Conservation (phyloP, 2,329 filamentous ascomycete genomes). For the Neofusicoccum sp. region DNA sequence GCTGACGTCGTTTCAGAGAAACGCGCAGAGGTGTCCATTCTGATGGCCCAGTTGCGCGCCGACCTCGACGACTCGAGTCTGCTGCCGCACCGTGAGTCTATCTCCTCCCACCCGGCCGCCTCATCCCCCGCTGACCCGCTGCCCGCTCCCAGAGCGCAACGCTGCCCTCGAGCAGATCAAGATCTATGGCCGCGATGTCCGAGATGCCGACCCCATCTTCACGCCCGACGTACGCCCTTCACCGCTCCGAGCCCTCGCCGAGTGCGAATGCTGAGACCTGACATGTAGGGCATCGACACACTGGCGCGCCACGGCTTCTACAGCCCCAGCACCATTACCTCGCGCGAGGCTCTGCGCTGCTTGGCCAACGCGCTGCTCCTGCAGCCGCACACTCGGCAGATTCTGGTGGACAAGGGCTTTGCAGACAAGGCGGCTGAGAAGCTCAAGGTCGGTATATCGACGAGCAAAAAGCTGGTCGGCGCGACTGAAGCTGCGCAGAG, state of each 20-base stretch:
- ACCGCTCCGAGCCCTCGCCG: slow-evolving; percentile 3
- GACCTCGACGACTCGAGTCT: slow-evolving; percentile 66
- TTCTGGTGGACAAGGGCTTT: slow-evolving; percentile 71
- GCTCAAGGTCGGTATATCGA: slow-evolving; percentile 56
- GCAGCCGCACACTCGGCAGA: slow-evolving; percentile 67
- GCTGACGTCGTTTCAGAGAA: slow-evolving; percentile 55
- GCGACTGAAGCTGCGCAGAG: slow-evolving; percentile 45
- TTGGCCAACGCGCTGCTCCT: slow-evolving; percentile 84
- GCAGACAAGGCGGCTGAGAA: slow-evolving; percentile 68
- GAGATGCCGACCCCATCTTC: slow-evolving; percentile 79
- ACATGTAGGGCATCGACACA: slow-evolving; percentile 69
- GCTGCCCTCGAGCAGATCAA: slow-evolving; percentile 67
- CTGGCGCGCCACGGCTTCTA: slow-evolving; percentile 75
- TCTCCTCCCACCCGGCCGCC: not conserved
- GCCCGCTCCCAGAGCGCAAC: slow-evolving; percentile 59
- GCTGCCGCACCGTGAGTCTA: slow-evolving; percentile 59
- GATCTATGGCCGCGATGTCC: slow-evolving; percentile 72
- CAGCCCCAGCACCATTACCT: slow-evolving; percentile 59
- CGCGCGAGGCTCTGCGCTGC: slow-evolving; percentile 76
- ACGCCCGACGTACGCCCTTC: slow-evolving; percentile 64
- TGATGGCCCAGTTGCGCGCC: slow-evolving; percentile 63
- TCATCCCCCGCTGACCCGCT: slow-evolving; percentile 7
- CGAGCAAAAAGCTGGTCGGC: slow-evolving; percentile 14
- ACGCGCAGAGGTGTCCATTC: slow-evolving; percentile 65
- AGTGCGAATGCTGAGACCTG: slow-evolving; percentile 13